Evolutionary conservation across 495 filamentous ascomycete species (phyloP).

Genomic region (Penicillium silybi): DNA sequence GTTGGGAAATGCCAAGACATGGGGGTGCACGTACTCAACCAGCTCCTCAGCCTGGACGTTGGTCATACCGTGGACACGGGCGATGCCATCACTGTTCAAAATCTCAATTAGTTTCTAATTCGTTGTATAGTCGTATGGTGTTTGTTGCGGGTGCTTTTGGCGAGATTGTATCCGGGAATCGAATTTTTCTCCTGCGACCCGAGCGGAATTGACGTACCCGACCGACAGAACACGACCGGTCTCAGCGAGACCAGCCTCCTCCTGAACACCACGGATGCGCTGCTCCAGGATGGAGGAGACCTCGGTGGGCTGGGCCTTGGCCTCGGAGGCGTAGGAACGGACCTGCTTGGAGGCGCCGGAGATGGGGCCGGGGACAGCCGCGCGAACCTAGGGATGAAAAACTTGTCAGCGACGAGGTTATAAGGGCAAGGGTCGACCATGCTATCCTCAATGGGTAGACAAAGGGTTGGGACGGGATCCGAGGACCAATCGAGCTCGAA

Average conservation of each 20-base stretch:
- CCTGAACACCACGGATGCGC: slow-evolving; percentile 94
- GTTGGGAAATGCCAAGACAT: slow-evolving; percentile 19
- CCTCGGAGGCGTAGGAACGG: slow-evolving; percentile 88
- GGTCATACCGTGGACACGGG: slow-evolving; percentile 98
- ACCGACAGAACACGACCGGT: slow-evolving; percentile 98
- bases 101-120: slow-evolving; percentile 20
- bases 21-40: slow-evolving; percentile 78
- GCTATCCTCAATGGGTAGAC: slow-evolving; percentile 21
- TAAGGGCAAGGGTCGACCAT: slow-evolving; percentile 28
- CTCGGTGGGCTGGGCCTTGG: slow-evolving; percentile 94
- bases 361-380: slow-evolving; percentile 72
- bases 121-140: slow-evolving; percentile 7
- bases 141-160: slow-evolving; percentile 22
- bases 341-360: slow-evolving; percentile 70
- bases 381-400: slow-evolving; percentile 67
- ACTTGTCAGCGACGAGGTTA: slow-evolving; percentile 39
- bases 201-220: slow-evolving; percentile 67
- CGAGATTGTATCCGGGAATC: slow-evolving; percentile 25
- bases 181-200: slow-evolving; percentile 34
- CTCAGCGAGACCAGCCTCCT: slow-evolving; percentile 95
- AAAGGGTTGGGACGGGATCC: slow-evolving; percentile 25
- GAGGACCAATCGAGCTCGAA: slow-evolving; percentile 37
- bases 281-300: slow-evolving; percentile 99
- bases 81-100: slow-evolving; percentile 91
- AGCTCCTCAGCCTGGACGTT: slow-evolving; percentile 99